phyloP scores from a whole-genome alignment of 192 early-diverging fungal species.

The Coemansia guatemalensis region DNA sequence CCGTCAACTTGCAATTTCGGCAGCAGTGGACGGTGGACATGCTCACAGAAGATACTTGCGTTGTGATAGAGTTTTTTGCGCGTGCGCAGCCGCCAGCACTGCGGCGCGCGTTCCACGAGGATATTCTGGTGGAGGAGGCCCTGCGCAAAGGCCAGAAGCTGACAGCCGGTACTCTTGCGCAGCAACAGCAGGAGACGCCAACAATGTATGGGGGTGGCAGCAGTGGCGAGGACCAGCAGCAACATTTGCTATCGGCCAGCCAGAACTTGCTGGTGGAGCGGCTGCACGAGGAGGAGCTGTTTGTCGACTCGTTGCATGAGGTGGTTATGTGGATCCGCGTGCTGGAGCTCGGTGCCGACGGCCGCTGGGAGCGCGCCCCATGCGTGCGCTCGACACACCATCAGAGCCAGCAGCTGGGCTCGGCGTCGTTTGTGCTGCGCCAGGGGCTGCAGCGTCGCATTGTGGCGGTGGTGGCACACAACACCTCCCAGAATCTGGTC shows the following conservation, averaged over 20 bases:
- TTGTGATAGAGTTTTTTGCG: constrained; percentile 47
- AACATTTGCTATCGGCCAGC: constrained; percentile 22
- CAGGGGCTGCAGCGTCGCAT: constrained; percentile 78
- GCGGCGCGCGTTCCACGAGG: constrained; percentile 48
- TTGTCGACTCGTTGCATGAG: constrained; percentile 67
- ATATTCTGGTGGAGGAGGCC: constrained; percentile 43
- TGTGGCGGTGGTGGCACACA: constrained; percentile 63
- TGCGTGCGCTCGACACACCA: constrained; percentile 1
- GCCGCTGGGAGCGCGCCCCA: constrained; percentile 54
- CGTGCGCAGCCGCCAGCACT: constrained; percentile 23
- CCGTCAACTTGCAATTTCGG: constrained; percentile 39
- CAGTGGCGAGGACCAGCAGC: not conserved
- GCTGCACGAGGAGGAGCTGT: constrained; percentile 61
- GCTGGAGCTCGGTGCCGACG: constrained; percentile 63
- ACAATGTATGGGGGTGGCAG: no score
- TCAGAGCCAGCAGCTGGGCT: constrained; percentile 38
- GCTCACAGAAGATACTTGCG: constrained; percentile 27
- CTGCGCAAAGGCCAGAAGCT: constrained; percentile 1
- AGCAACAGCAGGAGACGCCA: no score
- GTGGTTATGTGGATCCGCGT: constrained; percentile 64
- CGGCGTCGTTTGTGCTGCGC: constrained; percentile 58
- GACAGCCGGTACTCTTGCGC: not conserved
- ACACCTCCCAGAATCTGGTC: constrained; percentile 62
- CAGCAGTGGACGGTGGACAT: constrained; percentile 42
- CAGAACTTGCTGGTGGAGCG: constrained; percentile 32